These are phyloP conservation scores for Omphalotus guepiniiformis DNA, from an alignment of 768 basidiomycete genomes.

Conservation along the genomic window DNA sequence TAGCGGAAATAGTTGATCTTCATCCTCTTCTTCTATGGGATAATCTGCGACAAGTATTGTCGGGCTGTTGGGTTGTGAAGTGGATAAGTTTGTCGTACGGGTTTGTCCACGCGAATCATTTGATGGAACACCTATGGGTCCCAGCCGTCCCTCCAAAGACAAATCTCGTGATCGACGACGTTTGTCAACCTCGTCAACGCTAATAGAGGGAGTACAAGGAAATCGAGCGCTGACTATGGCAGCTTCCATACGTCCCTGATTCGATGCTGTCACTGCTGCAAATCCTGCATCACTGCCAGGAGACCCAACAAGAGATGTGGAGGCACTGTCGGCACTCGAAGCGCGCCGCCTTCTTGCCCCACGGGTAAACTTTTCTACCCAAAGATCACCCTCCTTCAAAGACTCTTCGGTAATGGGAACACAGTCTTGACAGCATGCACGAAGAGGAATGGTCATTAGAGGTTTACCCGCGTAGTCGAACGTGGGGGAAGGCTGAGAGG, in stretches of 20 bases:
- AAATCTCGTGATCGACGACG: conserved; percentile 44
- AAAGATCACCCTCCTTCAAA: conserved; percentile 48
- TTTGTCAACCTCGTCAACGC: conserved; percentile 64
- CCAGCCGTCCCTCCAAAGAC: conserved; percentile 3
- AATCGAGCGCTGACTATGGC: conserved; percentile 12
- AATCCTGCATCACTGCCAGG: conserved; percentile 18
- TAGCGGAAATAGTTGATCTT: conserved; percentile 53
- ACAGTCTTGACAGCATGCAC: conserved; percentile 68
- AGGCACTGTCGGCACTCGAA: conserved; percentile 31
- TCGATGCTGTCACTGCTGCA: conserved; percentile 19
- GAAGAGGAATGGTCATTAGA: conserved; percentile 56
- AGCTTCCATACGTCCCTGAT: conserved; percentile 8
- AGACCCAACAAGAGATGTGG: conserved; percentile 22
- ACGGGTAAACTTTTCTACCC: conserved; percentile 60
- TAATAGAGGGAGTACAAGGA: conserved; percentile 32
- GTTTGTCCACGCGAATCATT: too few species aligned
- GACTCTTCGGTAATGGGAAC: conserved; percentile 54
- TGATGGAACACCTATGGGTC: background rate
- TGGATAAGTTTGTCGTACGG: too few species aligned
- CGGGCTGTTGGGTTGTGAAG: background rate
- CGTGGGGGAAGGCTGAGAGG: conserved; percentile 32
- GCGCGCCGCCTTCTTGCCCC: conserved; percentile 59
- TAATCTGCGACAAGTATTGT: conserved; percentile 17
- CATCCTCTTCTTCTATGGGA: conserved; percentile 51
- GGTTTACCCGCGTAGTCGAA: conserved; percentile 28